Base-by-base conservation (phyloP, 345 rosid species). In the Abelmoschus esculentus region DNA sequence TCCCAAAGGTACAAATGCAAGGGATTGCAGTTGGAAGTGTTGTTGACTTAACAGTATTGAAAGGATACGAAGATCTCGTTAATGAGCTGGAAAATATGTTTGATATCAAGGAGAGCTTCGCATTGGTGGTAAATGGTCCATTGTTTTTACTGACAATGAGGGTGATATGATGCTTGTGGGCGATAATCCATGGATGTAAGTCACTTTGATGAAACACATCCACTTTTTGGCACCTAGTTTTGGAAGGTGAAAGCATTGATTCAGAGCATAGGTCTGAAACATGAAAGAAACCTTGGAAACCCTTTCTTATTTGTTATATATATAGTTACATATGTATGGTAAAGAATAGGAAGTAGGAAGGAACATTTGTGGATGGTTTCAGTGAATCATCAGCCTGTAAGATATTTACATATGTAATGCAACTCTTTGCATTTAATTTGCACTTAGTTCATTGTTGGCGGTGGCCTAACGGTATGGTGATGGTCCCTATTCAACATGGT, bases 21-120 rank as follows among this genome's bases (percentile, higher is more conserved):
- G 96, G 96, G 76, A 79, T 82, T 32, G 90, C 86, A 28, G 92
- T 87, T 59, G 96, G 96, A n/a, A 85, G 90, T 1, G 92, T 92
- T 8, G 77, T 87, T 32, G 92, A 89, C 75, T 68, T 89, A 26
- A 80, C 89, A 0, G 73, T 69, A 10, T 42, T 87, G 75, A 86
- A 82, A 62, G 88, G 92, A 46, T 89, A 89, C 29, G 70, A 62
- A 7, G 87, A 86, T 10, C 80, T 89, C 64, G 73, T 84, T 40
- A 75, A 69, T 19, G 90, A 86, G 77, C 70, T 89, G 69, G 90
- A 84, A 83, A 81, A 77, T 47, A 86, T 89, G 90, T 89, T 89
- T 72, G 90, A 84, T 76, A 87, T 87, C 72, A 52, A 29, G 90
- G 90, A 72, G 83, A 86, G 74, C 85, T 89, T 61, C 64, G 66